Base-by-base conservation (phyloP, 768 basidiomycete species). In the Boletus sp. region DNA sequence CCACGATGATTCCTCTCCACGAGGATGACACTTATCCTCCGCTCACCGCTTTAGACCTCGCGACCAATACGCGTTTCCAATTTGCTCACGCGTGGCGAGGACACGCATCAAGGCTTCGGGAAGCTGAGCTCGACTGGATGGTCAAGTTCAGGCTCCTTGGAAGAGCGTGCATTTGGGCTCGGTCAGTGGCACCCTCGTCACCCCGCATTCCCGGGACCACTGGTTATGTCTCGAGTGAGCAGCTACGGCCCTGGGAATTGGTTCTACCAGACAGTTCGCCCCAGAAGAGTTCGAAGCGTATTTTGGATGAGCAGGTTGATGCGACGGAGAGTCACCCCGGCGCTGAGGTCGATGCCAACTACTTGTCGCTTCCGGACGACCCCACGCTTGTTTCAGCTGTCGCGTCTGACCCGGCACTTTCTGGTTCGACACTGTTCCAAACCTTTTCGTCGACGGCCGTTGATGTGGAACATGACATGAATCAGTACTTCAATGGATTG, bases 401-500 rank as follows among this genome's bases (percentile, higher is more conserved):
- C n/a, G 9, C 25, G 3, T 9, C 34, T 19, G 41, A 46, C 27
- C 38, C 53, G 1, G 34, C 30, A 1, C 34, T 9, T 10, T 55
- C 60, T 7, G 15, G 17, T 35, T 38, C 55, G 21, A 23, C 40
- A 2, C 29, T 17, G 0, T 27, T 52, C n/a, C 59, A 46, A 17
- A 43, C 37, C 7, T 4, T 19, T 7, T 30, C 51, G n/a, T 48
- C 40, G 9, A 17, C 54, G 29, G 45, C 19, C n/a, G 50, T 56
- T 7, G 66, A 63, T 25, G n/a, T 38, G 29, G 63, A 57, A 19
- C 51, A 47, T 8, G 68, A 69, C 27, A 69, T 70, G 61, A 44
- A 68, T 29, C 58, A 54, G 41, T 70, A 63, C 37, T 57, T 70
- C 23, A 65, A 69, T 34, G 70, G 63, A 25, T 33, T 70, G 13